Percentiles rank a stretch among this genome's conserved stretches.
phyloP scores from a whole-genome alignment of 768 basidiomycete genomes.

The Termitomyces sp. region DNA sequence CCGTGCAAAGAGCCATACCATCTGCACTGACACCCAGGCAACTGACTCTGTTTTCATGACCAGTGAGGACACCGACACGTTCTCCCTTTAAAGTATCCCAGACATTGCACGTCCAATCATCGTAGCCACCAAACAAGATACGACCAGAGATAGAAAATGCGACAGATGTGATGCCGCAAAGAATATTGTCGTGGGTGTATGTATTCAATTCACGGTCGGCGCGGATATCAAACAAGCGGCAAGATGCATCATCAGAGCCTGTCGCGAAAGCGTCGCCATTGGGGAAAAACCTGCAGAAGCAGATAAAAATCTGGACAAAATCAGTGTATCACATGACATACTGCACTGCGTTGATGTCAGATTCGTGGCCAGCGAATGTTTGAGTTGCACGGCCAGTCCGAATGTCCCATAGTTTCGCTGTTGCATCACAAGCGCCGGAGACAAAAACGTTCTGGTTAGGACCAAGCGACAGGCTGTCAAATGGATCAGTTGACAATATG shows the following conservation, averaged over 20 bases:
- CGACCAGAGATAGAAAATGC: constrained; percentile 98
- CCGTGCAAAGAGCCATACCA: constrained; percentile 98
- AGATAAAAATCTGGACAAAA: constrained; percentile 1
- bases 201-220: constrained; percentile 96
- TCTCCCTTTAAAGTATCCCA: constrained; percentile 99
- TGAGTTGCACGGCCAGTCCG: constrained; percentile 96
- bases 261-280: constrained; percentile 99
- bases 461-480: constrained; percentile 78
- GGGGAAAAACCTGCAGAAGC: constrained; percentile 85
- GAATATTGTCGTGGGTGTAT: constrained; percentile 97
- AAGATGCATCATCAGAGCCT: constrained; percentile 97
- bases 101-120: constrained; percentile 99
- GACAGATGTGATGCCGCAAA: constrained; percentile 98
- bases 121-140: constrained; percentile 96
- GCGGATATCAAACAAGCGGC: constrained; percentile 95
- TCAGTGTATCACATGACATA: constrained; percentile 36
- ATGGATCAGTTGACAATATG: constrained; percentile 11
- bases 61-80: constrained; percentile 93
- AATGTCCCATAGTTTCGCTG: constrained; percentile 99
- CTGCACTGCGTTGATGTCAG: constrained; percentile 99
- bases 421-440: constrained; percentile 98
- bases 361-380: constrained; percentile 98
- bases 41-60: constrained; percentile 96
- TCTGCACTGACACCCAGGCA: constrained; percentile 95
- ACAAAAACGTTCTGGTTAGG: constrained; percentile 94